These are phyloP conservation scores for Carex pumila DNA, from an alignment of 176 grass and related monocot species.

Conservation along the genomic window DNA sequence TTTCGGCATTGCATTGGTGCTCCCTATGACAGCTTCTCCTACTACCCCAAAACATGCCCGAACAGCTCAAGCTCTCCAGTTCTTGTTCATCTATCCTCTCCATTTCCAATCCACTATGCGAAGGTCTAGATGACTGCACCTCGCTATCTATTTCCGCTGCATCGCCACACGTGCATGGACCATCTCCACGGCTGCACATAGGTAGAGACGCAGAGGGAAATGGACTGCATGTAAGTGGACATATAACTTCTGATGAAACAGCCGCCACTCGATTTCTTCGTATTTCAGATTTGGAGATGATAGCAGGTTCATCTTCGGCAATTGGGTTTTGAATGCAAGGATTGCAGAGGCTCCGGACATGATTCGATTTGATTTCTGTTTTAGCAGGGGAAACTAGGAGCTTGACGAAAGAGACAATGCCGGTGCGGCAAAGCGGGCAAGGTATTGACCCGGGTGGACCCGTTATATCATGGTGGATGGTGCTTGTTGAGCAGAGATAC, in stretches of 20 bases:
- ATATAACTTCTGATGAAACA: conserved; percentile 76
- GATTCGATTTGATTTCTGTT: conserved; percentile 62
- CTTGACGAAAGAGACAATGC: conserved; percentile 69
- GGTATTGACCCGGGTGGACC: conserved; percentile 81
- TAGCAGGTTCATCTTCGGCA: conserved; percentile 44
- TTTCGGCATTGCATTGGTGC: conserved; percentile 91
- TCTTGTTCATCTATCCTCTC: conserved; percentile 56
- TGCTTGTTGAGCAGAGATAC: conserved; percentile 88
- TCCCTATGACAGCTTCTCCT: conserved; percentile 92
- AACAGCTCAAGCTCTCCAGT: conserved; percentile 61
- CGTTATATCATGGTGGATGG: conserved; percentile 38
- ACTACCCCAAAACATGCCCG: conserved; percentile 71
- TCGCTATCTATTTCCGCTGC: conserved; percentile 38
- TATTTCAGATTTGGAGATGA: conserved; percentile 54
- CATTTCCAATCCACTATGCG: conserved; percentile 31
- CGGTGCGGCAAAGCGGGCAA: conserved; percentile 83
- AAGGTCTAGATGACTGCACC: conserved; percentile 36
- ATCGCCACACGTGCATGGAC: conserved; percentile 39
- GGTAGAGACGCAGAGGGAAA: conserved; percentile 60
- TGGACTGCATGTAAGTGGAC: conserved; percentile 68
- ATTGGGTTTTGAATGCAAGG: conserved; percentile 67
- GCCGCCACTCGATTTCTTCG: conserved; percentile 61
- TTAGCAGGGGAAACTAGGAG: conserved; percentile 32
- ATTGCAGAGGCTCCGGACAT: conserved; percentile 68
- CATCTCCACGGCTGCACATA: conserved; percentile 60